Percentiles rank a stretch among this genome's conserved stretches.
phyloP scores from a whole-genome alignment of 2,329 filamentous ascomycete species.

The Colletotrichum camelliae region DNA sequence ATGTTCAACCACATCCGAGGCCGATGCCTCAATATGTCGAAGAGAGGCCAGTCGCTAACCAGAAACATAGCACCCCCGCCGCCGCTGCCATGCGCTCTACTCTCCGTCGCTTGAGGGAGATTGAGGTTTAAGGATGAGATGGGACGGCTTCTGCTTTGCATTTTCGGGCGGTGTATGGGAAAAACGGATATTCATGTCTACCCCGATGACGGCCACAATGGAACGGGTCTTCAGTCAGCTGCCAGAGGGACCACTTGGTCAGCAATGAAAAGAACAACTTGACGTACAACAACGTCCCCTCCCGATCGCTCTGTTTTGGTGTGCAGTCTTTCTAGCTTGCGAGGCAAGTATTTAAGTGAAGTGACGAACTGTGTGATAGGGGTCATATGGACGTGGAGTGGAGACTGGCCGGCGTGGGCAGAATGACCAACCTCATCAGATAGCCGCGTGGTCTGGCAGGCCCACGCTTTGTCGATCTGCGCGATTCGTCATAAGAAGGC shows the following conservation, averaged over 20 bases:
- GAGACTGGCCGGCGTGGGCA: background rate
- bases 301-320: slow-evolving; percentile 13
- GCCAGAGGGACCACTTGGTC: slow-evolving; percentile 45
- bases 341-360: background rate
- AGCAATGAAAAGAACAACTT: slow-evolving; percentile 43
- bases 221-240: slow-evolving; percentile 39
- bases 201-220: slow-evolving; percentile 40
- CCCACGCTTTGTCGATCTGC: background rate
- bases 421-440: background rate
- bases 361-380: background rate
- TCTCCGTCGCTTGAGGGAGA: slow-evolving; percentile 95
- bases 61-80: slow-evolving; percentile 76
- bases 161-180: slow-evolving; percentile 53
- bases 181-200: slow-evolving; percentile 48
- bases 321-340: background rate
- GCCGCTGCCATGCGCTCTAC: slow-evolving; percentile 95
- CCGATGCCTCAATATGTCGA: background rate
- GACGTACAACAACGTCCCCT: slow-evolving; percentile 22
- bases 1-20: slow-evolving; percentile 55
- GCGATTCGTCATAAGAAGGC: background rate
- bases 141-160: slow-evolving; percentile 45
- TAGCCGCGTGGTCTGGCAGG: background rate
- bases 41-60: slow-evolving; percentile 30
- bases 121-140: slow-evolving; percentile 78
- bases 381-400: background rate